Conservation (phyloP, 176 grass and related monocot species). For the Aegilops longissima region DNA sequence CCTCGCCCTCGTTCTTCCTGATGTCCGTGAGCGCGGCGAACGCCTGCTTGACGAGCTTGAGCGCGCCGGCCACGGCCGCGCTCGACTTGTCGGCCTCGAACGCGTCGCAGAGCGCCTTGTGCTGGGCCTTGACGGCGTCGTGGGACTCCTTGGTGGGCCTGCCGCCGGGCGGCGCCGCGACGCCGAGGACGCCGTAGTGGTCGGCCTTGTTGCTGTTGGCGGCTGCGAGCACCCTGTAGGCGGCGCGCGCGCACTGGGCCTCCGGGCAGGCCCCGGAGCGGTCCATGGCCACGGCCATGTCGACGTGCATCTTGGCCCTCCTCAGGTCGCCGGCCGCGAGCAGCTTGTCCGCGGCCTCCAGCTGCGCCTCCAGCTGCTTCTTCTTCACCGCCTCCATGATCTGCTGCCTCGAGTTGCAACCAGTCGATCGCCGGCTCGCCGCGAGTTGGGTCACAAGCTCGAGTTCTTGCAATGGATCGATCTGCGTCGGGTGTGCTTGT, state of each 20-base stretch:
- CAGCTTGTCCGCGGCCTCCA: not conserved
- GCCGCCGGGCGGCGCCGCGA: not conserved
- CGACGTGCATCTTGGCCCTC: not conserved
- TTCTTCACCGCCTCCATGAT: not conserved
- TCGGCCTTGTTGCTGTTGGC: not conserved
- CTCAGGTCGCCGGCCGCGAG: not conserved
- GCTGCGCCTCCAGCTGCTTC: conserved; percentile 13
- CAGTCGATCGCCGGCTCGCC: too few relatives aligned
- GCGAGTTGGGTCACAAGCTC: too few relatives aligned
- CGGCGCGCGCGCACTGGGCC: not conserved
- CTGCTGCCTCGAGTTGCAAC: not conserved
- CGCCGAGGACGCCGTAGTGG: conserved; percentile 9
- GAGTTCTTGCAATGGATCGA: not conserved
- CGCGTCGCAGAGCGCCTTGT: not conserved
- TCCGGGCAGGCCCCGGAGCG: not conserved
- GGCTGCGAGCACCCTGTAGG: not conserved
- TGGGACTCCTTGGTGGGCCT: not conserved
- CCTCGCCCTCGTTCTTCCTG: not conserved
- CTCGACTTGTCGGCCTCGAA: not conserved
- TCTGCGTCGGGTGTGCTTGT: not conserved
- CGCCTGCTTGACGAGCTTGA: conserved; percentile 14
- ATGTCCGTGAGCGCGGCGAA: conserved; percentile 24
- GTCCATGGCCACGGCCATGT: not conserved
- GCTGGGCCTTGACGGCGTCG: not conserved
- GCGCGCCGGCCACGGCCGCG: not conserved